Percentiles rank a stretch among this genome's conserved stretches.
phyloP scores from a whole-genome alignment of 2,329 filamentous ascomycete genomes.

The Emergomyces africanus region DNA sequence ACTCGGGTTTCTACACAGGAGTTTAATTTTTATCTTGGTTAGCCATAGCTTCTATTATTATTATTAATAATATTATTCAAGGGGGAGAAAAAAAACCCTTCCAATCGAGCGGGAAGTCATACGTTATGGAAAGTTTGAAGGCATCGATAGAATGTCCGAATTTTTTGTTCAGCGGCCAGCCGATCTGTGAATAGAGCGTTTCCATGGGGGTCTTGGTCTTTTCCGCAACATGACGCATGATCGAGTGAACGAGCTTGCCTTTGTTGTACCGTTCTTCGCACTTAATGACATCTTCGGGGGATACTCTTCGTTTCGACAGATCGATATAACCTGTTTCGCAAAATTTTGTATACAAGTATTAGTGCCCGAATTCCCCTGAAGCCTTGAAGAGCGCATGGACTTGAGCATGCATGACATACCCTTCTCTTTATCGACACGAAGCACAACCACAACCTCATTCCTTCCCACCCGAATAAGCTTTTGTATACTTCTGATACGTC shows the following conservation, averaged over 20 bases:
- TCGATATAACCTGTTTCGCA: constrained; percentile 68
- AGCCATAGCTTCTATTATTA: background rate
- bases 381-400: too few relatives aligned
- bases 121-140: constrained; percentile 99
- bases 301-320: constrained; percentile 95
- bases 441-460: constrained; percentile 96
- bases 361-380: background rate
- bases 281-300: constrained; percentile 92
- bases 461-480: constrained; percentile 97
- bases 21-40: background rate
- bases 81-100: background rate
- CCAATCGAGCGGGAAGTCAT: constrained; percentile 11
- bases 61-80: too few relatives aligned
- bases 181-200: constrained; percentile 83
- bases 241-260: constrained; percentile 98
- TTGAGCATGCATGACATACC: constrained; percentile 38
- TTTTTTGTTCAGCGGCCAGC: constrained; percentile 95
- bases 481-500: constrained; percentile 97
- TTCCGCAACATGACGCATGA: constrained; percentile 97
- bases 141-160: constrained; percentile 94
- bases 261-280: constrained; percentile 99
- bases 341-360: background rate
- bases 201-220: constrained; percentile 94
- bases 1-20: constrained; percentile 60
- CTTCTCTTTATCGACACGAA: constrained; percentile 99